Base-by-base conservation (phyloP, 1,139 yeast species). In the Suhomyces taliae region DNA sequence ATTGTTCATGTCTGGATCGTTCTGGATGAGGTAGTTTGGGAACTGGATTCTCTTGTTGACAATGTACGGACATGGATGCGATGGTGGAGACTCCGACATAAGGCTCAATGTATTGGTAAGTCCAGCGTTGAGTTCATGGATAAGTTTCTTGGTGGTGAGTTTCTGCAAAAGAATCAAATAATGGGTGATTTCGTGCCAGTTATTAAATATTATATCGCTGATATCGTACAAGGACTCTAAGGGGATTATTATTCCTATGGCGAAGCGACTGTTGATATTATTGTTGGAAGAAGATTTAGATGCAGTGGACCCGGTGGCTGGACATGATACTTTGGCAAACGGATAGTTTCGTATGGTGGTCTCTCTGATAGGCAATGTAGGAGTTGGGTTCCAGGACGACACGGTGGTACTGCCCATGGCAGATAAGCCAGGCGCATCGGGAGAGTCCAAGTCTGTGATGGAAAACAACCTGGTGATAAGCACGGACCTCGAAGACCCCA, bases 191-290 rank as follows among this genome's bases (percentile, higher is more conserved):
- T 74, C 81, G 24, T 67, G 66, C 84, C 84, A 80, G 53, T 77
- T 76, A 49, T 72, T 72, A 35, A 77, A 66, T 5, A 80, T 58
- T 6, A 74, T 67, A 42, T 77, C 81, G 37, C 67, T 64, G 7
- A 76, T 52, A 32, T 66, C 64, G 27, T 60, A 57, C 5, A 62
- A 42, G 7, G 67, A 58, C 8, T 72, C 74, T 8, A 79, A 55
- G 0, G 85, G 83, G 2, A 81, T 64, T 1, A 79, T 66, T 2
- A 79, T 39, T 0, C 82, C 83, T 14, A 80, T 68, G 0, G 82
- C 69, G 55, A 79, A 76, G 37, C 82, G 60, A 44, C 74, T 66
- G 43, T 64, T 65, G 36, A 72, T 46, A 40, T 53, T 56, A 37
- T 56, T 60, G 2, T 66, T 61, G 15, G 37, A 9, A 11, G 32